Conservation (phyloP, 805 yeast genomes). For the Candida wancherniae region DNA sequence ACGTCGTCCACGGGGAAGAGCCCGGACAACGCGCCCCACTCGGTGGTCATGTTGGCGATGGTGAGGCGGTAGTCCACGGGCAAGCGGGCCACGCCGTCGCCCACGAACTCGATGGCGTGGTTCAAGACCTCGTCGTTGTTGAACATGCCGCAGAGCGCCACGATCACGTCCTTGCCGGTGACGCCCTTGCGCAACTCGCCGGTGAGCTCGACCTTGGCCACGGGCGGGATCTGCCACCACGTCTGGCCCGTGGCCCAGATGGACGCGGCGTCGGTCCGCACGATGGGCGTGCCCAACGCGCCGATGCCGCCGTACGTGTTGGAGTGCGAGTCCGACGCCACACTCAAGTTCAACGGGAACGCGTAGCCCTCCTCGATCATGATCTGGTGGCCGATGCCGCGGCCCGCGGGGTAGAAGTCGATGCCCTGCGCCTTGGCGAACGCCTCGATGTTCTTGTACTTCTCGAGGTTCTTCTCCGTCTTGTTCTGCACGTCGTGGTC, state of each 20-base stretch:
- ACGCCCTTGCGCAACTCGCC: conserved; percentile 83
- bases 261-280: conserved; percentile 97
- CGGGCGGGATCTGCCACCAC: conserved; percentile 99
- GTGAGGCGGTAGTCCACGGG: conserved; percentile 51
- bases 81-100: conserved; percentile 66
- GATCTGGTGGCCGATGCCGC: conserved; percentile 98
- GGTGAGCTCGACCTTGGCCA: conserved; percentile 82
- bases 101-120: conserved; percentile 91
- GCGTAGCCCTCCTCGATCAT: conserved; percentile 99
- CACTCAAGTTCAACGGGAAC: conserved; percentile 87
- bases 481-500: conserved; percentile 98
- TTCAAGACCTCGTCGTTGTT: conserved; percentile 89
- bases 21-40: conserved; percentile 73
- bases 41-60: conserved; percentile 22
- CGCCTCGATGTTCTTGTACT: conserved; percentile 81
- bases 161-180: conserved; percentile 95
- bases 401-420: conserved; percentile 97
- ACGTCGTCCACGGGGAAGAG: conserved; percentile 91
- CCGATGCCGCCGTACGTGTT: conserved; percentile 98
- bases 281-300: conserved; percentile 93
- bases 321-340: conserved; percentile 96
- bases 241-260: conserved; percentile 99
- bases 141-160: conserved; percentile 89
- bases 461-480: conserved; percentile 79
- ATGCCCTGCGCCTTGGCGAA: conserved; percentile 89